Conservation (phyloP, 2,329 filamentous ascomycete species). For the Fusarium buxicola region DNA sequence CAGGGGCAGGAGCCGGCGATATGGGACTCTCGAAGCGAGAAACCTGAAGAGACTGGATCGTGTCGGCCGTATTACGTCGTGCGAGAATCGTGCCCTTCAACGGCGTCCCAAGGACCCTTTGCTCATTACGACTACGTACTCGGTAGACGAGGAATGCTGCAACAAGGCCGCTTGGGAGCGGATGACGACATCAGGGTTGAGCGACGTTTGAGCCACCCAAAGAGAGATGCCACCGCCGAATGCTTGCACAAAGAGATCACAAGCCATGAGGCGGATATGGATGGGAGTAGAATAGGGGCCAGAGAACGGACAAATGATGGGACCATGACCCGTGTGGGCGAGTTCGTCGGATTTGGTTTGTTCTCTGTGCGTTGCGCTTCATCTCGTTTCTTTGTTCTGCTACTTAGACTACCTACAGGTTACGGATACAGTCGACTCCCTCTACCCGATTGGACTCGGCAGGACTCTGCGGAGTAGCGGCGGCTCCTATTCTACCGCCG, state of each 20-base stretch:
- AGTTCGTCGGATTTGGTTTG: slow-evolving; percentile 23
- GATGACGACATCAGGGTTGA: slow-evolving; percentile 25
- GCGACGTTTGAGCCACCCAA: slow-evolving; percentile 22
- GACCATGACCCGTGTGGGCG: slow-evolving; percentile 6
- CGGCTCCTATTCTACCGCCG: background rate
- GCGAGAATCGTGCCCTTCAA: slow-evolving; percentile 18
- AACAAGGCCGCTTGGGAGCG: slow-evolving; percentile 4
- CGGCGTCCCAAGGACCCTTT: slow-evolving; percentile 16
- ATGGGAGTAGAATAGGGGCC: slow-evolving; percentile 18
- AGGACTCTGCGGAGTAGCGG: background rate
- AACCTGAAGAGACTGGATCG: too few relatives aligned
- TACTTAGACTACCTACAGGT: too few relatives aligned
- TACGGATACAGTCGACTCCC: slow-evolving; percentile 5
- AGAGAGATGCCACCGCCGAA: slow-evolving; percentile 17
- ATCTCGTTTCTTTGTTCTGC: slow-evolving; percentile 5
- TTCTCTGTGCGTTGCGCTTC: slow-evolving; percentile 22
- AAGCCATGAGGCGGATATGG: background rate
- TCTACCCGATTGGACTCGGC: slow-evolving; percentile 13
- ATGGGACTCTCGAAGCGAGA: background rate
- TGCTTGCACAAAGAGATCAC: slow-evolving; percentile 12
- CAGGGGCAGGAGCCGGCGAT: slow-evolving; percentile 4
- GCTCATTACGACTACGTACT: slow-evolving; percentile 5
- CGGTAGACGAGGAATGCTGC: slow-evolving; percentile 6
- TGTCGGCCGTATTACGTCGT: slow-evolving; percentile 1
- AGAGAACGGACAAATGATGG: slow-evolving; percentile 17